Conservation (phyloP, 2,329 filamentous ascomycete genomes). For the Alternaria sp. region DNA sequence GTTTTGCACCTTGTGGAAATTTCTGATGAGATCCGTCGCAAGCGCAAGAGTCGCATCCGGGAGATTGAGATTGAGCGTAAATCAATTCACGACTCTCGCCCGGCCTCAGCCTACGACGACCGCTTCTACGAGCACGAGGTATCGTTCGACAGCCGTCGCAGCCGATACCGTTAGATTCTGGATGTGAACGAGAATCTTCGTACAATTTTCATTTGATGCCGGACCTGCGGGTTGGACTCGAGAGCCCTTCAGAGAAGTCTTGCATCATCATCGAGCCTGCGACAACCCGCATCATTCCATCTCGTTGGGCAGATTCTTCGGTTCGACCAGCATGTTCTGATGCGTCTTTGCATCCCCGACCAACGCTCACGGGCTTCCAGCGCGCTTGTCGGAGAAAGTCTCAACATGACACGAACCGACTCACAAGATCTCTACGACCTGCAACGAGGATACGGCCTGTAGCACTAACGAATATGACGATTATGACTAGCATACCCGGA, state of each 20-base stretch:
- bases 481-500: conserved; percentile 47
- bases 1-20: conserved; percentile 83
- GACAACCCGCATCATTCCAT: conserved; percentile 22
- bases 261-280: conserved; percentile 15
- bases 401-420: conserved; percentile 42
- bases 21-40: conserved; percentile 80
- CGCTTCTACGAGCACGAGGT: conserved; percentile 73
- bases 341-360: conserved; percentile 14
- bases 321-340: conserved; percentile 14
- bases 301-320: conserved; percentile 23
- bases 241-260: conserved; percentile 14
- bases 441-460: conserved; percentile 28
- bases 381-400: conserved; percentile 30
- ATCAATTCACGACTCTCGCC: conserved; percentile 58
- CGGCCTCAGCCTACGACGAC: conserved; percentile 65
- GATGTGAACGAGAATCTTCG: conserved; percentile 2
- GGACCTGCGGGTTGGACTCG: conserved; percentile 13
- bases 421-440: conserved; percentile 37
- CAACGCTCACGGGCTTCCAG: conserved; percentile 4
- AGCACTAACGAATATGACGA: conserved; percentile 48
- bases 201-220: conserved; percentile 11
- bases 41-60: conserved; percentile 65
- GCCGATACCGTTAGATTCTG: conserved; percentile 47
- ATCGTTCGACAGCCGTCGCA: conserved; percentile 63
- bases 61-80: conserved; percentile 70